Percentiles rank a stretch among this genome's conserved stretches.
Conservation (phyloP, 768 basidiomycete species). For the Naganishia vaughanmartiniae region DNA sequence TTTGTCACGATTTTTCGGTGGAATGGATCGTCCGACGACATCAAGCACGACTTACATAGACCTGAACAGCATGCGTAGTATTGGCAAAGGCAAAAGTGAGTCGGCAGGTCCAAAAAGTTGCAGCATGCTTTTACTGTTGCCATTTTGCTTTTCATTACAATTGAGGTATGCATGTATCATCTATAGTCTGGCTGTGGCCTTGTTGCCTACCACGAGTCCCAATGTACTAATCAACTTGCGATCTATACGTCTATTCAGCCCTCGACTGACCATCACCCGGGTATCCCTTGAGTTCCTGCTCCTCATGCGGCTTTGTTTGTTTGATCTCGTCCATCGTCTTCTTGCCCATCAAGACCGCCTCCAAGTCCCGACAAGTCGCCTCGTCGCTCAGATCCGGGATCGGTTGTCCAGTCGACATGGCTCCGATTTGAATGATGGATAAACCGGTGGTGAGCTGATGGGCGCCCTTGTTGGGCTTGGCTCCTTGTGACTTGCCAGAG, state of each 20-base stretch:
- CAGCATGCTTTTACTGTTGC: neutral
- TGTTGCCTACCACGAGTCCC: neutral
- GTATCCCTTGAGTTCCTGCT: constrained; percentile 26
- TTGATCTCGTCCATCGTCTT: constrained; percentile 26
- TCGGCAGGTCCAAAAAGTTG: neutral
- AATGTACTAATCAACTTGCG: neutral
- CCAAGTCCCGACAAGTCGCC: constrained; percentile 23
- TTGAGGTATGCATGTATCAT: neutral
- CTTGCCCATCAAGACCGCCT: constrained; percentile 33
- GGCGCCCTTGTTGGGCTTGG: constrained; percentile 38
- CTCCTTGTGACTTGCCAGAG: constrained; percentile 36
- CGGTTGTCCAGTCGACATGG: constrained; percentile 25
- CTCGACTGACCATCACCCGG: constrained; percentile 17
- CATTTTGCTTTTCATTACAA: neutral
- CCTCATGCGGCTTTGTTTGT: constrained; percentile 28
- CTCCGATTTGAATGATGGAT: constrained; percentile 30
- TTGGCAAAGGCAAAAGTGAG: too few species aligned
- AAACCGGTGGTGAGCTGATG: constrained; percentile 28
- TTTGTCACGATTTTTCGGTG: too few species aligned
- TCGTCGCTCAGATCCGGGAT: constrained; percentile 35
- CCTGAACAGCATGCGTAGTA: too few species aligned
- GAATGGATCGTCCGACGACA: too few species aligned
- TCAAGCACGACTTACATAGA: neutral
- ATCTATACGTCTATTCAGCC: constrained; percentile 20
- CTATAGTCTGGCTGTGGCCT: neutral